These are phyloP conservation scores for Penicillium odoratum DNA, from an alignment of 495 filamentous ascomycete genomes.

Conservation along the genomic window DNA sequence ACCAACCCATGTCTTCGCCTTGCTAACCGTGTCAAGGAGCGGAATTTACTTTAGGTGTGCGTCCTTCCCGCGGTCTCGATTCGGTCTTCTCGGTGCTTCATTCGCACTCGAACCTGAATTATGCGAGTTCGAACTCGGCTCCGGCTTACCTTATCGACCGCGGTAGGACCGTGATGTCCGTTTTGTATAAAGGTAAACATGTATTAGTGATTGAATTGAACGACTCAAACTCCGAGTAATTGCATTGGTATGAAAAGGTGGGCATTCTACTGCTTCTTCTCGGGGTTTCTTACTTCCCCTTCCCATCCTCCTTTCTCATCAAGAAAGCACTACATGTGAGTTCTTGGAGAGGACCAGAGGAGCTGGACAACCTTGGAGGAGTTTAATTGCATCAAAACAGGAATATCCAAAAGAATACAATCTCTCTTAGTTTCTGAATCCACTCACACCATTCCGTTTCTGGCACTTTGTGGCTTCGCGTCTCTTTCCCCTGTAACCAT, in stretches of 20 bases:
- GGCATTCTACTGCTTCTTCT: conserved; percentile 9
- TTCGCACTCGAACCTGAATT: not conserved
- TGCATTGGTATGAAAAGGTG: conserved; percentile 3
- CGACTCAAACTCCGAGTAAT: not conserved
- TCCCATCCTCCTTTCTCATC: conserved; percentile 41
- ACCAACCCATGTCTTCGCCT: no score
- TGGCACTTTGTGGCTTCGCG: no score
- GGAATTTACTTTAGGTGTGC: conserved; percentile 4
- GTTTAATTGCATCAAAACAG: no score
- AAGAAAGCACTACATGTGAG: conserved; percentile 42
- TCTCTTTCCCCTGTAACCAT: no score
- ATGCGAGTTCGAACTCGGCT: not conserved
- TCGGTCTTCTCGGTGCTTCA: conserved; percentile 1
- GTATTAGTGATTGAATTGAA: conserved; percentile 19
- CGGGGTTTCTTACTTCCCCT: conserved; percentile 17
- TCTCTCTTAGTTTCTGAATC: no score
- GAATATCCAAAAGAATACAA: no score
- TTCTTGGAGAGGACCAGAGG: conserved; percentile 43
- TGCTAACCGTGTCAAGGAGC: not conserved
- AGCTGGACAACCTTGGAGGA: not conserved
- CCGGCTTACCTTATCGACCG: not conserved
- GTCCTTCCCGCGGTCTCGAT: conserved; percentile 6
- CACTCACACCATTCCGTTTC: no score
- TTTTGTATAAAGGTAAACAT: conserved; percentile 13
- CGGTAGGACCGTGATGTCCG: not conserved